These are phyloP conservation scores for Elongisporangium anandrum DNA, from an alignment of 352 stramenopile genomes.

Conservation along the genomic window DNA sequence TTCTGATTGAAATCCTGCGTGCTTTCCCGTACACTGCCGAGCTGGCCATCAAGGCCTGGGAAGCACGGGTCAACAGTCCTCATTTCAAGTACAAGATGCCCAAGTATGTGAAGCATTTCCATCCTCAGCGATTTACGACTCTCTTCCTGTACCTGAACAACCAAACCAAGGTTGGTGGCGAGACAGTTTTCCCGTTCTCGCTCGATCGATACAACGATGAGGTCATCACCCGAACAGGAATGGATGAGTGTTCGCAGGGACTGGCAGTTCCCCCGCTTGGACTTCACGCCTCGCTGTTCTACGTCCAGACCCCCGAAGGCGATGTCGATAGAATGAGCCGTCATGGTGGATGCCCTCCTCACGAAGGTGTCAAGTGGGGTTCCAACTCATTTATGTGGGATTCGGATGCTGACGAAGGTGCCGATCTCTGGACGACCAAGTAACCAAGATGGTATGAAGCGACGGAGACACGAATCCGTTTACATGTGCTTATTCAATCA, in stretches of 20 bases:
- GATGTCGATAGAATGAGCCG: slow-evolving; percentile 72
- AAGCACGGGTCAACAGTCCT: slow-evolving; percentile 28
- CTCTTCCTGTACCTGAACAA: slow-evolving; percentile 97
- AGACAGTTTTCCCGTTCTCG: slow-evolving; percentile 97
- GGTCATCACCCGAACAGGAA: slow-evolving; percentile 63
- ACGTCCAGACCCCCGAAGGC: slow-evolving; percentile 76
- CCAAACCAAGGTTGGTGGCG: slow-evolving; percentile 91
- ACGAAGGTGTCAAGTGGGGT: slow-evolving; percentile 83
- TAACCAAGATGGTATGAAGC: slow-evolving; percentile 17
- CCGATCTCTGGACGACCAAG: slow-evolving; percentile 77
- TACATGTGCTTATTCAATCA: not conserved
- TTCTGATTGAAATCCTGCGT: slow-evolving; percentile 63
- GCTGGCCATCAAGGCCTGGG: slow-evolving; percentile 67
- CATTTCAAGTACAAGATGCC: slow-evolving; percentile 58
- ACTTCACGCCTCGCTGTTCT: slow-evolving; percentile 80
- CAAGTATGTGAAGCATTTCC: slow-evolving; percentile 65
- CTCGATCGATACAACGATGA: slow-evolving; percentile 68
- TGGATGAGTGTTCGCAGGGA: slow-evolving; percentile 76
- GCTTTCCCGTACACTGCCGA: slow-evolving; percentile 54
- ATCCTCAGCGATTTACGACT: slow-evolving; percentile 94
- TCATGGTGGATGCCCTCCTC: slow-evolving; percentile 80
- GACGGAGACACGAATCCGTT: not conserved
- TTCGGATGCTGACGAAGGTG: slow-evolving; percentile 74
- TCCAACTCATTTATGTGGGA: slow-evolving; percentile 89
- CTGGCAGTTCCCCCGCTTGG: slow-evolving; percentile 66